These are phyloP conservation scores for Citrus australasica DNA, from an alignment of 345 rosid species.

Conservation along the genomic window DNA sequence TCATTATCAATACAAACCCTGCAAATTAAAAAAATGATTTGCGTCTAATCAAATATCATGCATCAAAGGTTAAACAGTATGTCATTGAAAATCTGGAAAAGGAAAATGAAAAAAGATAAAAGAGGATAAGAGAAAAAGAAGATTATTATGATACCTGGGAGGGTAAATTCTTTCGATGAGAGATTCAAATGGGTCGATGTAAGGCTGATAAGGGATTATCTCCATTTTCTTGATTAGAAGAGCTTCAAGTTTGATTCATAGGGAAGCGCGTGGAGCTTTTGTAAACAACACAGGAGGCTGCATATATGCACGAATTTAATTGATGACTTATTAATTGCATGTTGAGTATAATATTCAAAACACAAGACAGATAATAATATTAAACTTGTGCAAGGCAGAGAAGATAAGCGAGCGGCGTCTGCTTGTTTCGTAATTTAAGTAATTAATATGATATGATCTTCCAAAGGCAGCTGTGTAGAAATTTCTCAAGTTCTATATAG, in stretches of 20 bases:
- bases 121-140: neutral
- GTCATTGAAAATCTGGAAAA: neutral
- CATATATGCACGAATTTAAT: neutral
- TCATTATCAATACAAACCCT: constrained; percentile 93
- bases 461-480: neutral
- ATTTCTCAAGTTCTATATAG: neutral
- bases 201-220: constrained; percentile 54
- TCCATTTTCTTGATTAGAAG: constrained; percentile 39
- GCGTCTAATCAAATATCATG: neutral
- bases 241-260: neutral
- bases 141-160: constrained; percentile 40
- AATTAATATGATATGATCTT: neutral
- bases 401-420: constrained; percentile 24
- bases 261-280: neutral
- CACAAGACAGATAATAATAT: neutral
- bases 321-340: neutral
- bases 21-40: neutral
- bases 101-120: neutral
- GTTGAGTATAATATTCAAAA: neutral
- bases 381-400: neutral
- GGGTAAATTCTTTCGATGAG: constrained; percentile 87
- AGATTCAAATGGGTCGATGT: constrained; percentile 69
- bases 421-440: constrained; percentile 5
- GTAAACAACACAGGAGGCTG: neutral
- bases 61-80: no score